Conservation (phyloP, 176 grass and related monocot genomes). For the Triticum urartu region DNA sequence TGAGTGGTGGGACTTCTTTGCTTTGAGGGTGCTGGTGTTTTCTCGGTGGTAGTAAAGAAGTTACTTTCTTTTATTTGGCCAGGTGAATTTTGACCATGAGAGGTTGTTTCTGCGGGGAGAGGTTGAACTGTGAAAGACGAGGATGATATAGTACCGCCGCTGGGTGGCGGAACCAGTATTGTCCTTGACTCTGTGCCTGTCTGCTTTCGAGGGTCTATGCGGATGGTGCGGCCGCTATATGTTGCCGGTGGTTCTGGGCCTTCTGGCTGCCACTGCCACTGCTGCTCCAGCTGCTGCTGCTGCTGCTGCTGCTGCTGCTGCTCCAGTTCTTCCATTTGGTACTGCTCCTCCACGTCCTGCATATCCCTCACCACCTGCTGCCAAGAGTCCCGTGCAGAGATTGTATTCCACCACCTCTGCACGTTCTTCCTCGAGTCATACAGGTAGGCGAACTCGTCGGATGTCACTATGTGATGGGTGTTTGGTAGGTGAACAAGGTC, state of each 20-base stretch:
- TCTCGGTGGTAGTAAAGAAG: not conserved
- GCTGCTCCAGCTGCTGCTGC: slow-evolving; percentile 14
- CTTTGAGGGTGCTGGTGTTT: not conserved
- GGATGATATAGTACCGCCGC: slow-evolving; percentile 10
- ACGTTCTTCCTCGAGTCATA: slow-evolving; percentile 82
- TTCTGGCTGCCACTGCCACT: not conserved
- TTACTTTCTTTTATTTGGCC: slow-evolving; percentile 18
- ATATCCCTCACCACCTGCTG: slow-evolving; percentile 47
- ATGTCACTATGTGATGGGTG: slow-evolving; percentile 49
- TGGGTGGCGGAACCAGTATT: slow-evolving; percentile 30
- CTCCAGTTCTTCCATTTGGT: slow-evolving; percentile 34
- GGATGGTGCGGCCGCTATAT: not conserved
- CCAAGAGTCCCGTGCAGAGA: slow-evolving; percentile 62
- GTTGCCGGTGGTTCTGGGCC: not conserved
- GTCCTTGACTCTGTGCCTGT: slow-evolving; percentile 19
- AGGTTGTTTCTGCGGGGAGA: not conserved
- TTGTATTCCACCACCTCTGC: slow-evolving; percentile 69
- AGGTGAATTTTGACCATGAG: slow-evolving; percentile 10
- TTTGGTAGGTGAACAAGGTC: slow-evolving; percentile 81
- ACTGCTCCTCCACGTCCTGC: slow-evolving; percentile 35
- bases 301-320: slow-evolving; percentile 10
- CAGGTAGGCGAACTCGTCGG: slow-evolving; percentile 46
- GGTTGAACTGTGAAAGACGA: slow-evolving; percentile 11
- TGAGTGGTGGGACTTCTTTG: slow-evolving; percentile 6
- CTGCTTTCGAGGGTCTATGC: slow-evolving; percentile 17